Evolutionary conservation across 768 basidiomycete genomes (phyloP), one percentile per base, ranked within the genome.

Genomic region (Gyrodon lividus): DNA sequence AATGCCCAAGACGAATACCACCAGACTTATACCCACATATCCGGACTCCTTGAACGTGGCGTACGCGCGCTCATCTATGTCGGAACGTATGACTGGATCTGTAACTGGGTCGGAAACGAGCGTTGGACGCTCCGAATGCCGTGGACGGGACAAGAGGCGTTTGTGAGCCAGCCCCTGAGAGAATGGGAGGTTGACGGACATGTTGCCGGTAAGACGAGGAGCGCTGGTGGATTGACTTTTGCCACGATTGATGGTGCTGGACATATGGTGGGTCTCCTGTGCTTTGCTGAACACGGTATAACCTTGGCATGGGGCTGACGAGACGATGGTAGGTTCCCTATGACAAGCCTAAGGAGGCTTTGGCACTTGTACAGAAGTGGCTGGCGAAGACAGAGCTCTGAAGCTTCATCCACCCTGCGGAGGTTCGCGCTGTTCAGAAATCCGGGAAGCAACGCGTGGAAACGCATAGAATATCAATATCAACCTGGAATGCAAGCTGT

Each of bases 81-180:
- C 1, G 87, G 87, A 17, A 85, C 81, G 39, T 85, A 84, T 56
- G 86, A 88, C 60, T 89, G 86, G 85, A 85, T 85, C 54, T 90
- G 87, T 63, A 88, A 89, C 63, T 87, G 82, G 81, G 70, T 88
- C 24, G 83, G 85, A 14, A 92, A 92, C 68, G 81, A 81, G 60
- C 73, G 81, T 37, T 92, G 90, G 90, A 80, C 85, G 6, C 79
- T 88, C 44, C 72, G 77, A 52, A 72, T 93, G 45, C 79, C 85
- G 46, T 92, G 91, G 91, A 79, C 77, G 41, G 86, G 86, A 2
- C 68, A 74, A 42, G 72, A 73, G 35, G 76, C 60, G 6, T 91
- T 84, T 66, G 66, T 64, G 2, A 61, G 57, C 14, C 72, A 73
- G 14, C 68, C 74, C 22, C 77, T 82, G 73, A 72, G 75, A 22